A percentile compares a stretch with the other conserved stretches of the same genome.
phyloP scores from a whole-genome alignment of 192 early-diverging fungal species.

The Gryganskiella cystojenkinii region DNA sequence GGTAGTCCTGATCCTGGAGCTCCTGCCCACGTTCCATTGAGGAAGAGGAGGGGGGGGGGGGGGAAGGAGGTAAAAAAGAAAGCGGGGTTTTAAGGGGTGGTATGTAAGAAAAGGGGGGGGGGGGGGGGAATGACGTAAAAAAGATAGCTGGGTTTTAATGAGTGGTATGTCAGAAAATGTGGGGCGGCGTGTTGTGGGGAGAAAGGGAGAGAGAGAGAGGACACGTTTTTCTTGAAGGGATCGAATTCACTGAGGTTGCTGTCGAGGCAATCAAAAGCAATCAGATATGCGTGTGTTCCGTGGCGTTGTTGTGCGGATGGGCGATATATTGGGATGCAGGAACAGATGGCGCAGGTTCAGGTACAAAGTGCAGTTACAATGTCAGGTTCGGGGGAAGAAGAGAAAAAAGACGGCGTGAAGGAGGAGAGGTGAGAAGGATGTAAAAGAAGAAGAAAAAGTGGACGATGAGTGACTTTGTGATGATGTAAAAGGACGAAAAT shows the following conservation, averaged over 20 bases:
- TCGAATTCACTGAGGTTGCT: no score
- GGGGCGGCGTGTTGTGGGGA: not conserved
- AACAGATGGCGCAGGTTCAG: not conserved
- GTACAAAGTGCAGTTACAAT: not conserved
- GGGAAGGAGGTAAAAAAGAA: not conserved
- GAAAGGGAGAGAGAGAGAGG: not conserved
- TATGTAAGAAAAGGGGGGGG: not conserved
- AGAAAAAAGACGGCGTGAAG: not conserved
- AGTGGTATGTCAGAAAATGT: not conserved
- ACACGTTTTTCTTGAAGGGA: not conserved
- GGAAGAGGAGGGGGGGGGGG: conserved; percentile 12
- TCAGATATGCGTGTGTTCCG: no score
- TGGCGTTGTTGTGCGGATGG: no score
- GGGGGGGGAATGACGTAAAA: not conserved
- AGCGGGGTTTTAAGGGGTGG: not conserved
- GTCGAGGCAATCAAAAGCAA: no score
- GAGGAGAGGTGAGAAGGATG: not conserved
- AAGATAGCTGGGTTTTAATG: not conserved
- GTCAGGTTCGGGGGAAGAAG: not conserved
- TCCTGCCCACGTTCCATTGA: not conserved
- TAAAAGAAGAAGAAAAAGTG: no score
- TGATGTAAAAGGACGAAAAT: no score
- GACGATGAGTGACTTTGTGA: no score
- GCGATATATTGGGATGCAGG: not conserved
- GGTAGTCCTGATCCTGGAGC: not conserved